These are phyloP conservation scores for Fusarium armeniacum DNA, from an alignment of 2,329 filamentous ascomycete genomes.

Conservation along the genomic window DNA sequence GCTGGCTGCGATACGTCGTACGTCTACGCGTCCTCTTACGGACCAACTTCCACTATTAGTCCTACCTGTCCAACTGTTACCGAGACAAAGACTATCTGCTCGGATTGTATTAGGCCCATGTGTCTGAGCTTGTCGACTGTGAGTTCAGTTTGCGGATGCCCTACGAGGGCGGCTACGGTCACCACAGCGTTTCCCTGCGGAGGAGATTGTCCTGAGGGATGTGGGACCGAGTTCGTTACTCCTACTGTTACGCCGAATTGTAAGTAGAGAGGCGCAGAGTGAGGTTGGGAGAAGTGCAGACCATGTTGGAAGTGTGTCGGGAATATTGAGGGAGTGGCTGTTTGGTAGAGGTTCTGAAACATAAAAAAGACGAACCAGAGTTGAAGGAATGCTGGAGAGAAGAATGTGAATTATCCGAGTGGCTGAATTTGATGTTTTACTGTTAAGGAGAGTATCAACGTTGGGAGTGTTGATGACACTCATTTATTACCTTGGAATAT, in stretches of 20 bases:
- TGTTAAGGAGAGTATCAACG: not conserved
- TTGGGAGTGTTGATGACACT: not conserved
- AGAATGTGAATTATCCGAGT: not conserved
- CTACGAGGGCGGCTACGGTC: conserved; percentile 49
- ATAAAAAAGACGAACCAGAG: not conserved
- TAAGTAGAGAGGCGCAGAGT: conserved; percentile 4
- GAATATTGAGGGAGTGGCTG: not conserved
- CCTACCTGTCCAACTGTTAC: conserved; percentile 55
- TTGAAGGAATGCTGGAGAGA: not conserved
- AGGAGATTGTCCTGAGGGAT: conserved; percentile 44
- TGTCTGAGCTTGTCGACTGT: conserved; percentile 53
- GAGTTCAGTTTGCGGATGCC: conserved; percentile 54
- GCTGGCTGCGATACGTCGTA: conserved; percentile 48
- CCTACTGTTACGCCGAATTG: conserved; percentile 44
- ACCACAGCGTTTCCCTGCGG: conserved; percentile 50
- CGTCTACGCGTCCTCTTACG: conserved; percentile 38
- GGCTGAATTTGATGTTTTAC: not conserved
- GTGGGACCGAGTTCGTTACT: conserved; percentile 51
- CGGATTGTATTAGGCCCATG: conserved; percentile 52
- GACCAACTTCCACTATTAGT: conserved; percentile 12
- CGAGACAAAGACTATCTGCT: conserved; percentile 51
- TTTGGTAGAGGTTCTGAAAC: not conserved
- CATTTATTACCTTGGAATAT: not conserved
- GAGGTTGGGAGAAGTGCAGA: not conserved
- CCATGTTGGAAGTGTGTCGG: not conserved